Evolutionary conservation across 1,139 yeast genomes (phyloP), one percentile per base, ranked within the genome.

Genomic region (Geotrichum histeridarum): DNA sequence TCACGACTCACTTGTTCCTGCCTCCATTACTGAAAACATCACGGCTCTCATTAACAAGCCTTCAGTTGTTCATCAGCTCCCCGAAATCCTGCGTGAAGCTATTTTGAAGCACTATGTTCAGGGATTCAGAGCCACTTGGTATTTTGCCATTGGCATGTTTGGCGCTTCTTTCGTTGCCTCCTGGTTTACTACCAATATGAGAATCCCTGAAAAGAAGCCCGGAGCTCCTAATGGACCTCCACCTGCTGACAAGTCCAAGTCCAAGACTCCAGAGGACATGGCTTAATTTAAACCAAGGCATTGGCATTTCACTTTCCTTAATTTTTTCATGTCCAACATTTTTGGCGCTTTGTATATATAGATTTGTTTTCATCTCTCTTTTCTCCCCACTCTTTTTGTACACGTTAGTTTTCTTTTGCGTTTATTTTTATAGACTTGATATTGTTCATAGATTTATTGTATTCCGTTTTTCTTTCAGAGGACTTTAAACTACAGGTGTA

Each of bases 101-200:
- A 22, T 46, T 14, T 18, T 46, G 2, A 33, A 46, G n/a, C 6
- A 17, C 36, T 64, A 60, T 50, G 66, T 64, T 5, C 30, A 48
- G 12, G 67, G 61, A 4, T 64, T 60, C 60, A 58, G 57, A 18
- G 50, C 56, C 14, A 63, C 60, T 42, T 60, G 61, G 60, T 64
- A 63, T 51, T 54, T 60, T 27, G 60, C 62, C 2, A 35, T 63
- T 44, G 67, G 60, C 1, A 47, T 60, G 32, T 50, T 54, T n/a
- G 31, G 58, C 4, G 55, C 56, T 17, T 59, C 59, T 2, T 57
- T 61, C 36, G 42, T 63, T 3, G 36, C 48, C 27, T 42, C 58
- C 18, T 15, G 61, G 31, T 57, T 60, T 51, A 60, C 59, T 47
- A 64, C 63, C 17, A 64, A 63, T 51, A 54, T 57, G 56, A 53